phyloP scores from a whole-genome alignment of 2,329 filamentous ascomycete genomes.

The Cytospora paraplurivora region DNA sequence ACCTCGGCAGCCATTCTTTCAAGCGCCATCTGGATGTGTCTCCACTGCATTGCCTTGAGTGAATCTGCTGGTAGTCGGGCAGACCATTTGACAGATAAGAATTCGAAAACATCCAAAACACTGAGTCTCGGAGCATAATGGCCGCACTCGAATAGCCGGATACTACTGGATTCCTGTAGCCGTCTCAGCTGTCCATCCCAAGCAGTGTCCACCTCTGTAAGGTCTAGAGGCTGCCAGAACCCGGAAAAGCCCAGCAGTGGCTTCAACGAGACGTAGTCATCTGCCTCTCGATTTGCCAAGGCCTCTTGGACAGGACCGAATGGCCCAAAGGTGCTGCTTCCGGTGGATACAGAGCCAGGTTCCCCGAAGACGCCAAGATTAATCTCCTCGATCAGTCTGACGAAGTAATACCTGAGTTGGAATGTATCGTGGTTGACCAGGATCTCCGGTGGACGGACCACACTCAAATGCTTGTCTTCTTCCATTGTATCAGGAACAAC shows the following conservation, averaged over 20 bases:
- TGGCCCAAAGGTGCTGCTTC: not conserved
- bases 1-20: constrained; percentile 26
- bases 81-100: constrained; percentile 26
- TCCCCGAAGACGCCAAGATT: constrained; percentile 13
- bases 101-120: constrained; percentile 23
- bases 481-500: constrained; percentile 18
- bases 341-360: not conserved
- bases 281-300: constrained; percentile 4
- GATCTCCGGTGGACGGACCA: not conserved
- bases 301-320: constrained; percentile 11
- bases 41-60: constrained; percentile 22
- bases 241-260: constrained; percentile 16
- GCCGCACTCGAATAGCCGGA: constrained; percentile 18
- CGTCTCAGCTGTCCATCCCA: constrained; percentile 4
- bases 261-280: constrained; percentile 16
- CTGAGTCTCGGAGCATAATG: not conserved
- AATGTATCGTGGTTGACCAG: constrained; percentile 2
- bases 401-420: constrained; percentile 10
- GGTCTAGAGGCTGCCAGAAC: constrained; percentile 21
- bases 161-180: not conserved
- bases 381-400: constrained; percentile 21
- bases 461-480: constrained; percentile 4
- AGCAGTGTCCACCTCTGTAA: constrained; percentile 5
- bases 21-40: constrained; percentile 22
- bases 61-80: constrained; percentile 18